Percentiles rank a stretch among this genome's conserved stretches.
Conservation (phyloP, 2,329 filamentous ascomycete species). For the Aspergillus alliaceus region DNA sequence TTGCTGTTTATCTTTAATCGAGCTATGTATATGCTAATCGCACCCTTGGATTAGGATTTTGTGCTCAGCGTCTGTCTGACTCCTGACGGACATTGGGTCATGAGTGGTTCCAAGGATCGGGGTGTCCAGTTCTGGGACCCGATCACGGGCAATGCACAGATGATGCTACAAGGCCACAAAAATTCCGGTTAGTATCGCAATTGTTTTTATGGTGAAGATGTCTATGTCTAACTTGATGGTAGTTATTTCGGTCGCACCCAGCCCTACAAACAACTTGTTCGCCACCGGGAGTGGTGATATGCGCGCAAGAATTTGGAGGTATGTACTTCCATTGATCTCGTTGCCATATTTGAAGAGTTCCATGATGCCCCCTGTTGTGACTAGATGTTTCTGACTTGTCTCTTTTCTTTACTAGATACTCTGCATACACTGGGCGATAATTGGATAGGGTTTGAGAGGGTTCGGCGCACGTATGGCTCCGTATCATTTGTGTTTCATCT, state of each 20-base stretch:
- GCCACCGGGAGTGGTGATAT: conserved; percentile 97
- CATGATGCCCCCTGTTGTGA: not conserved
- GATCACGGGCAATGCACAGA: conserved; percentile 84
- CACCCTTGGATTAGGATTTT: conserved; percentile 67
- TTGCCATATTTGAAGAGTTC: not conserved
- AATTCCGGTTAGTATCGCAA: conserved; percentile 67
- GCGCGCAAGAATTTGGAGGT: conserved; percentile 97
- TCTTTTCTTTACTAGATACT: conserved; percentile 30
- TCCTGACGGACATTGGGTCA: conserved; percentile 90
- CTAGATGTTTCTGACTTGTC: conserved; percentile 7
- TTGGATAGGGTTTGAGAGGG: conserved; percentile 26
- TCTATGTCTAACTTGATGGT: conserved; percentile 19
- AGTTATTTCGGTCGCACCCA: conserved; percentile 96
- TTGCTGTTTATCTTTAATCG: not conserved
- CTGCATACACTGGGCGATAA: conserved; percentile 41
- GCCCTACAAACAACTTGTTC: conserved; percentile 82
- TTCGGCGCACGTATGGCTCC: conserved; percentile 32
- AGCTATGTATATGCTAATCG: conserved; percentile 1
- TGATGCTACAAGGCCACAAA: conserved; percentile 99
- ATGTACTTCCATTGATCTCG: conserved; percentile 19
- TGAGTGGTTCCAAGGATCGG: conserved; percentile 94
- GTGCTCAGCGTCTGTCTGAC: conserved; percentile 94
- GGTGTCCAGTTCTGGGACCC: conserved; percentile 99
- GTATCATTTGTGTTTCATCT: conserved; percentile 13
- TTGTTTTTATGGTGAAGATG: not conserved